These are phyloP conservation scores for Penicillium sp. DNA, from an alignment of 2,329 filamentous ascomycete genomes.

Conservation along the genomic window DNA sequence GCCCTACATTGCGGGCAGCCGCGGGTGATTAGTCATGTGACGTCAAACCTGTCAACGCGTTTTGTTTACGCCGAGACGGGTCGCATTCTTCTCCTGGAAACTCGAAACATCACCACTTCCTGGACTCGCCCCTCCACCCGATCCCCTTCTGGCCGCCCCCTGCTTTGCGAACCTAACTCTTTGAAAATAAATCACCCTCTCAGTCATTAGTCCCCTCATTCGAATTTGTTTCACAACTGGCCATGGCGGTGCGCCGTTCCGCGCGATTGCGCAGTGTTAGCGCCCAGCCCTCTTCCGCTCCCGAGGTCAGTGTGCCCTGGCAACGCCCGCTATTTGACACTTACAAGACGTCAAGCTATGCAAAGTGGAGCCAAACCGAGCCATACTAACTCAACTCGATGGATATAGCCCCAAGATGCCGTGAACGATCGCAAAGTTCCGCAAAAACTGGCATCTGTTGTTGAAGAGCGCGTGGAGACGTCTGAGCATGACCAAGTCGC, in stretches of 20 bases:
- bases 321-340: slow-evolving; percentile 10
- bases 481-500: slow-evolving; percentile 27
- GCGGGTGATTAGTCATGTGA: slow-evolving; percentile 17
- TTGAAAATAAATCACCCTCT: not conserved
- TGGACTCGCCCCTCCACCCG: slow-evolving; percentile 1
- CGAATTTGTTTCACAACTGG: not conserved
- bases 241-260: slow-evolving; percentile 38
- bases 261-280: slow-evolving; percentile 32
- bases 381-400: slow-evolving; percentile 5
- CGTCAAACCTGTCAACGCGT: slow-evolving; percentile 11
- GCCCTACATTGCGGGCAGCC: not conserved
- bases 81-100: not conserved
- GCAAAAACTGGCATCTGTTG: slow-evolving; percentile 35
- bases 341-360: slow-evolving; percentile 6
- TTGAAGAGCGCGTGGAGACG: slow-evolving; percentile 45
- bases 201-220: not conserved
- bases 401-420: slow-evolving; percentile 17
- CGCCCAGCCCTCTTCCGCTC: slow-evolving; percentile 13
- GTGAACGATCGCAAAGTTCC: slow-evolving; percentile 16
- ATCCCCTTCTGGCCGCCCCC: not conserved
- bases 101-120: not conserved
- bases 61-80: slow-evolving; percentile 15
- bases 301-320: slow-evolving; percentile 29
- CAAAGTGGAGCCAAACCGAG: not conserved
- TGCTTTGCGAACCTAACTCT: not conserved